These are phyloP conservation scores for Nothopassalora personata DNA, from an alignment of 2,329 filamentous ascomycete species.

Conservation along the genomic window DNA sequence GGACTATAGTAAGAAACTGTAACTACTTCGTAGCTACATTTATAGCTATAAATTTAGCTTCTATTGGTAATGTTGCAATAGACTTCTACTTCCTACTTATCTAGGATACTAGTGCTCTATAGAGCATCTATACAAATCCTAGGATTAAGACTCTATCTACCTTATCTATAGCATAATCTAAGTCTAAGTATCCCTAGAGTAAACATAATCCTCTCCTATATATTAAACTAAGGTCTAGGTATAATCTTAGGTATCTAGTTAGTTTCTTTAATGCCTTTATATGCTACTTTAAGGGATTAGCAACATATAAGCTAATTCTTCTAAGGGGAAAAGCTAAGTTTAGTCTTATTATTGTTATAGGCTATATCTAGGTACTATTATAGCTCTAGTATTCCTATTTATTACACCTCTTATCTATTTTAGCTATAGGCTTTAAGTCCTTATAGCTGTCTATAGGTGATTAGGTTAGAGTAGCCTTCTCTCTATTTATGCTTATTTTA, in stretches of 20 bases:
- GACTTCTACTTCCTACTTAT: not conserved
- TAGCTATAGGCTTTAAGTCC: not conserved
- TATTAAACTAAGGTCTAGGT: not conserved
- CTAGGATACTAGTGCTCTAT: not conserved
- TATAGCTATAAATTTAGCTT: not conserved
- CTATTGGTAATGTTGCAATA: not conserved
- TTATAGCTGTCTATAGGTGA: not conserved
- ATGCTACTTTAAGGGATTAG: not conserved
- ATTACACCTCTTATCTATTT: not conserved
- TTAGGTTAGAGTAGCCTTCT: not conserved
- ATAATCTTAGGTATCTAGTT: not conserved
- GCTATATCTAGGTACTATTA: not conserved
- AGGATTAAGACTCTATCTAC: not conserved
- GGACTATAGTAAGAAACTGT: not conserved
- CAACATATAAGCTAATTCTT: not conserved
- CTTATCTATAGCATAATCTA: not conserved
- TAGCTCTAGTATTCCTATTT: not conserved
- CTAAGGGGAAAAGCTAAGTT: not conserved
- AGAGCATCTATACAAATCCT: not conserved
- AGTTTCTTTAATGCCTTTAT: not conserved
- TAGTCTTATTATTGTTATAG: not conserved
- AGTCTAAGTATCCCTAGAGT: not conserved
- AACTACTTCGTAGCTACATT: not conserved
- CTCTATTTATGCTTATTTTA: not conserved
- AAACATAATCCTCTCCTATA: not conserved